Conservation (phyloP, 2,329 filamentous ascomycete species). For the Colletotrichum plurivorum region DNA sequence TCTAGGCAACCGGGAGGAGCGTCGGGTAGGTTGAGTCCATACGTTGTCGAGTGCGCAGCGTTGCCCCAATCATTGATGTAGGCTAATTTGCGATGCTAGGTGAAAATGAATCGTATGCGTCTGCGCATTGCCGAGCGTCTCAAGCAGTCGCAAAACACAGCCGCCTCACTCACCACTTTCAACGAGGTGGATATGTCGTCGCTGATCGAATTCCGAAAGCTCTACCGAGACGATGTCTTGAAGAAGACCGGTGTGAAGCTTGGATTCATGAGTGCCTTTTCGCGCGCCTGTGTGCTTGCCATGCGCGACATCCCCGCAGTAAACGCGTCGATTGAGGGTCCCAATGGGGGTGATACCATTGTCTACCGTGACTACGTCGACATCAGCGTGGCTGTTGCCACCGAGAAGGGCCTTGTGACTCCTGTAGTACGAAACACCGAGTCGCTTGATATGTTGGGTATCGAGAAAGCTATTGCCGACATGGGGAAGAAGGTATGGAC, state of each 20-base stretch:
- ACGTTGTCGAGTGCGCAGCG: neutral
- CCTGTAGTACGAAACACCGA: slow-evolving; percentile 96
- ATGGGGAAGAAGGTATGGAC: slow-evolving; percentile 90
- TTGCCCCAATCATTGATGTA: neutral
- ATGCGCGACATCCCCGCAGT: slow-evolving; percentile 96
- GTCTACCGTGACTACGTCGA: slow-evolving; percentile 99
- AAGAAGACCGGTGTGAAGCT: slow-evolving; percentile 98
- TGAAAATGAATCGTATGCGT: slow-evolving; percentile 99
- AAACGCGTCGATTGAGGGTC: slow-evolving; percentile 97
- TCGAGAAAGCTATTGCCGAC: slow-evolving; percentile 92
- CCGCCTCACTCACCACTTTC: slow-evolving; percentile 96
- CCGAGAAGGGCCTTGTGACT: slow-evolving; percentile 96
- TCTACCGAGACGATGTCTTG: slow-evolving; percentile 96
- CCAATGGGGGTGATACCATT: slow-evolving; percentile 95
- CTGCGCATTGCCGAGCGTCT: slow-evolving; percentile 96
- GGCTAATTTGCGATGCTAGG: slow-evolving; percentile 62
- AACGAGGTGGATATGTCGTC: slow-evolving; percentile 99
- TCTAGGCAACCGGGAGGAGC: slow-evolving; percentile 86
- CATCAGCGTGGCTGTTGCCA: slow-evolving; percentile 96
- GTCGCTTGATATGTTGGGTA: slow-evolving; percentile 86
- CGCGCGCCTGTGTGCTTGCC: slow-evolving; percentile 88
- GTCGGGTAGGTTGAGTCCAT: slow-evolving; percentile 73
- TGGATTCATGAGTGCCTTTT: slow-evolving; percentile 99
- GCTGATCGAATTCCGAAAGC: slow-evolving; percentile 95
- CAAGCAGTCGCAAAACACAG: slow-evolving; percentile 99